Evolutionary conservation across 1,284 basidiomycete genomes (phyloP), one percentile per base, ranked within the genome.

Genomic region (Ustilago tritici): DNA sequence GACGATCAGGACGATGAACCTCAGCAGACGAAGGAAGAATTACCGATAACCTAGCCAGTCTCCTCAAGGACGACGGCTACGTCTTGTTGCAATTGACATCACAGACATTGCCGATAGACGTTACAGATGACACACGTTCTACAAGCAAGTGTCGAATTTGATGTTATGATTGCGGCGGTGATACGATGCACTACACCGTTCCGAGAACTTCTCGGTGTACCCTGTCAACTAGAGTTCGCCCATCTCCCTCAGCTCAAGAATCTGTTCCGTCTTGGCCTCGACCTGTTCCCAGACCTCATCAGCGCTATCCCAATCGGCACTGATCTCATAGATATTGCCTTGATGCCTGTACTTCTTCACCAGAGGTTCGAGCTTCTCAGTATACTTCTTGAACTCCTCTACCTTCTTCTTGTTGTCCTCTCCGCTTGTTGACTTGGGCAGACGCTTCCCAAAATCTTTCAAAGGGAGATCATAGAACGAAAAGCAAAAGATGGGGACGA

Each of bases 1-100:
- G 62, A 57, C 4, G 38, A 32, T 7, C 17, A 56, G 8, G 34
- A 70, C 2, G 43, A 36, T 8, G 47, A 31, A 15, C 95, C 97
- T 72, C 86, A 86, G 63, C 88, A 95, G 28, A 94, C 46, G 7
- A 19, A 28, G 17, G 23, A 23, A 19, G 14, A n/a, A 9, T 31
- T 17, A 31, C 19, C 46, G 14, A n/a, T 5, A 10, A 23, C 46
- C 6, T 49, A 35, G 56, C 31, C 28, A 34, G 11, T 5, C 31
- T 53, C 15, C 31, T 49, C 46, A 49, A 49, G 19, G 7, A 49
- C n/a, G 14, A 23, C 28, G 41, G 17, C 41, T 15, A 17, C 17
- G 10, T 2, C 10, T 38, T 38, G 9, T 38, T 38, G 14, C 36
- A 14, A 38, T 38, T 38, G 5, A 38, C 14, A 38, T 14, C 36